Evolutionary conservation across 305 asterid species (phyloP).

Genomic region (Fraxinus latifolia): DNA sequence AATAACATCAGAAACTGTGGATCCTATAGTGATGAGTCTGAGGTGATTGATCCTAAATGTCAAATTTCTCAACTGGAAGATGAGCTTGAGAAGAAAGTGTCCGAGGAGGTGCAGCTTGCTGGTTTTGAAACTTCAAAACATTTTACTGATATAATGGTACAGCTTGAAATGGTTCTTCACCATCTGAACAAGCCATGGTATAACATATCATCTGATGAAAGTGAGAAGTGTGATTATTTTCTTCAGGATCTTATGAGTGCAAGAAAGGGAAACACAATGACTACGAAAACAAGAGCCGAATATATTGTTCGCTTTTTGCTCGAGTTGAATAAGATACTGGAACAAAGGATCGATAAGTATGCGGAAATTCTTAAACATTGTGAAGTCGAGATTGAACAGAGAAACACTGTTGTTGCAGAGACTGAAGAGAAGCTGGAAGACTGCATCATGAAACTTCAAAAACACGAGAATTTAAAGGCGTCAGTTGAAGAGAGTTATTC

Average conservation of each 20-base stretch:
- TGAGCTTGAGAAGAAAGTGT: conserved; percentile 26
- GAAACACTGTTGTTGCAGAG: conserved; percentile 32
- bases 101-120: conserved; percentile 25
- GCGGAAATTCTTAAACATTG: conserved; percentile 27
- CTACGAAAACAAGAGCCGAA: conserved; percentile 25
- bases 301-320: conserved; percentile 33
- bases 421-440: conserved; percentile 42
- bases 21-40: conserved; percentile 49
- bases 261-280: conserved; percentile 17
- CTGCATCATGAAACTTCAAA: conserved; percentile 35
- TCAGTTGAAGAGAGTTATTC: conserved; percentile 38
- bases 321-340: conserved; percentile 64
- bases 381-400: conserved; percentile 44
- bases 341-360: conserved; percentile 42
- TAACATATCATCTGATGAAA: conserved; percentile 21
- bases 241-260: conserved; percentile 28
- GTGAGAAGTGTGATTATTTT: conserved; percentile 24
- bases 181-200: conserved; percentile 47
- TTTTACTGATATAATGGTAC: conserved; percentile 37
- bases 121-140: conserved; percentile 28
- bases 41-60: conserved; percentile 48
- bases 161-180: conserved; percentile 43
- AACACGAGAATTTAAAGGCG: conserved; percentile 38
- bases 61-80: conserved; percentile 33
- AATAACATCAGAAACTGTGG: conserved; percentile 29